Conservation (phyloP, 106 monocot genomes). For the Dendrobium officinale region DNA sequence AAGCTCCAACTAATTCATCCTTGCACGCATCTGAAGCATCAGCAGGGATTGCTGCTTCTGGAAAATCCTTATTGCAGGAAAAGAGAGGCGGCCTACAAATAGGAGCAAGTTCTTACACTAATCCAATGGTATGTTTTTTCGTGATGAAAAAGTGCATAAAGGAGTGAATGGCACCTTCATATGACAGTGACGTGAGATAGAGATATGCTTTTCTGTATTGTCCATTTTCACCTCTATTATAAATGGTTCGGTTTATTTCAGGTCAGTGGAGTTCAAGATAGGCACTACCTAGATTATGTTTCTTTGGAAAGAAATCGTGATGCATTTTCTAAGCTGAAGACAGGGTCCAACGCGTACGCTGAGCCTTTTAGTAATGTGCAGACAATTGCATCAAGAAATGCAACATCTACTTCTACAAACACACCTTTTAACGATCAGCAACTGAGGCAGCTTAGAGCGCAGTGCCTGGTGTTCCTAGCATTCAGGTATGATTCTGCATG, state of each 20-base stretch:
- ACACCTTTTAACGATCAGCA: constrained; percentile 94
- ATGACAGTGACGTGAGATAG: neutral
- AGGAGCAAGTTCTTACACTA: constrained; percentile 13
- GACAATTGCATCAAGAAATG: constrained; percentile 7
- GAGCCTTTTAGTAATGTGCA: constrained; percentile 15
- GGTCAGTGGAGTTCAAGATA: constrained; percentile 36
- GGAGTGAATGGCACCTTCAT: neutral
- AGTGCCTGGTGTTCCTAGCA: constrained; percentile 98
- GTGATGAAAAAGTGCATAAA: neutral
- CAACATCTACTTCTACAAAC: constrained; percentile 27
- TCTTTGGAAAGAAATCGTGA: constrained; percentile 18
- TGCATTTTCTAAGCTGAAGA: constrained; percentile 12
- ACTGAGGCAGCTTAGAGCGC: constrained; percentile 96
- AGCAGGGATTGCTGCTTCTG: constrained; percentile 11
- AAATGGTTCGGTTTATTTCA: constrained; percentile 13
- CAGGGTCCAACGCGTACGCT: constrained; percentile 18
- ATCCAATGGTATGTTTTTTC: constrained; percentile 9
- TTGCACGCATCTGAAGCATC: constrained; percentile 18
- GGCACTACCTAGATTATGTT: constrained; percentile 23
- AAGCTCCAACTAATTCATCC: constrained; percentile 28
- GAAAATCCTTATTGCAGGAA: constrained; percentile 6
- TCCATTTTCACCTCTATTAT: neutral
- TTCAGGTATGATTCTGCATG: constrained; percentile 57
- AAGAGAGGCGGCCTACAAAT: constrained; percentile 1
- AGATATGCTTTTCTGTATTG: neutral